Conservation (phyloP, 2,329 filamentous ascomycete species). For the Tolypocladium guangdongense region DNA sequence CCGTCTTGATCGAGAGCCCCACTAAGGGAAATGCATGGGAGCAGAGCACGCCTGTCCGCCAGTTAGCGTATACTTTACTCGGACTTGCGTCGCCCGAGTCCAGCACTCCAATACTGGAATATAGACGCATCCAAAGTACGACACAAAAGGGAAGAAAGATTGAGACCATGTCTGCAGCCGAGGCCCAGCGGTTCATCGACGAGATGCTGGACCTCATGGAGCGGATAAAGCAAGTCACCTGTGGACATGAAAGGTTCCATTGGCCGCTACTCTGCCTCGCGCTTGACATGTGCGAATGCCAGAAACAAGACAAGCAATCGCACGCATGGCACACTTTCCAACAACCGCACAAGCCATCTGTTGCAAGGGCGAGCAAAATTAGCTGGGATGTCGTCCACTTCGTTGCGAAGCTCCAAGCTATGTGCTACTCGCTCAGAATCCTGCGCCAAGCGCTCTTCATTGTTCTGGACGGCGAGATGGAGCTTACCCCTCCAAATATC, state of each 20-base stretch:
- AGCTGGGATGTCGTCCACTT: constrained; percentile 52
- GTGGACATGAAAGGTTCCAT: neutral
- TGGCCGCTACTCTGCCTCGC: constrained; percentile 17
- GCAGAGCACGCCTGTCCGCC: constrained; percentile 36
- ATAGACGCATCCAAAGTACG: constrained; percentile 21
- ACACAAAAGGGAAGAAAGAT: constrained; percentile 18
- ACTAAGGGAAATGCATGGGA: constrained; percentile 46
- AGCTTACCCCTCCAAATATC: neutral
- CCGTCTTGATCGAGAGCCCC: constrained; percentile 48
- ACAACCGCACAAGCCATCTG: neutral
- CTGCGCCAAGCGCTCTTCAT: constrained; percentile 26
- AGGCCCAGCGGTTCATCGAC: constrained; percentile 4
- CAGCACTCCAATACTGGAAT: constrained; percentile 20
- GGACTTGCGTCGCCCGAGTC: constrained; percentile 7
- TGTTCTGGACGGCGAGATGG: neutral
- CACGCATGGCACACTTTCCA: constrained; percentile 13
- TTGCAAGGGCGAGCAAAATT: neutral
- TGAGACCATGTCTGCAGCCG: constrained; percentile 5
- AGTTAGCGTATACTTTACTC: constrained; percentile 43
- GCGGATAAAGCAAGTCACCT: constrained; percentile 1
- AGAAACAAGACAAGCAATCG: constrained; percentile 15
- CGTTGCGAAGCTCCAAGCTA: constrained; percentile 47
- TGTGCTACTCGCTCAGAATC: constrained; percentile 49
- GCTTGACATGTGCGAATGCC: constrained; percentile 18
- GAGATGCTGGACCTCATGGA: constrained; percentile 12